These are phyloP conservation scores for Nothophoma quercina DNA, from an alignment of 2,329 filamentous ascomycete genomes.

Conservation along the genomic window DNA sequence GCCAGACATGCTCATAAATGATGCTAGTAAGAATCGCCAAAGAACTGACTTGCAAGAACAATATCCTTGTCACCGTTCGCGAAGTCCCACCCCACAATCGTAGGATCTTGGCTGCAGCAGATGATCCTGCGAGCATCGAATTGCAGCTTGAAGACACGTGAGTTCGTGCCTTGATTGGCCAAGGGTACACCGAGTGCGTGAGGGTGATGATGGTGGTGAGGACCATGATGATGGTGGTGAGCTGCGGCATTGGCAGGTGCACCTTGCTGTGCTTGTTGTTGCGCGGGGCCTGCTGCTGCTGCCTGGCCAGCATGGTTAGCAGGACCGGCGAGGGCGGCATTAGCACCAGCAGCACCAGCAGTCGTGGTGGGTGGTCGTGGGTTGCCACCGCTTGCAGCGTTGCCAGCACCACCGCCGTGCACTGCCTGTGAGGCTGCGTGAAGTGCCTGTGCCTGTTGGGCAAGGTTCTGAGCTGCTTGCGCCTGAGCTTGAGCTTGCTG, in stretches of 20 bases:
- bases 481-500: constrained; percentile 49
- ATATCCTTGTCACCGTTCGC: constrained; percentile 84
- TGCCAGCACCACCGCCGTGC: constrained; percentile 26
- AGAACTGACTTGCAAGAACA: constrained; percentile 79
- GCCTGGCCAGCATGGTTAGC: constrained; percentile 13
- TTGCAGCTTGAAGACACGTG: constrained; percentile 92
- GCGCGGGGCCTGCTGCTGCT: constrained; percentile 17
- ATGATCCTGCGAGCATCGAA: constrained; percentile 94
- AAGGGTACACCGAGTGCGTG: constrained; percentile 34
- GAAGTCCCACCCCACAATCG: constrained; percentile 98
- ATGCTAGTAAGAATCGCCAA: constrained; percentile 58
- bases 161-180: constrained; percentile 52
- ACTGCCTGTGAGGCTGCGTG: constrained; percentile 43
- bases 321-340: no score
- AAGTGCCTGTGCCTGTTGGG: constrained; percentile 46
- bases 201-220: constrained; percentile 43
- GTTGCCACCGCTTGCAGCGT: constrained; percentile 14
- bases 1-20: no score
- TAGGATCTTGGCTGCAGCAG: constrained; percentile 89
- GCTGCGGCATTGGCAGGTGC: constrained; percentile 26
- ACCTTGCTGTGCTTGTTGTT: constrained; percentile 25
- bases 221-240: constrained; percentile 36
- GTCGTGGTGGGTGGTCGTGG: constrained; percentile 10
- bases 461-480: constrained; percentile 44
- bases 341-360: constrained; percentile 10